Evolutionary conservation across 2,329 filamentous ascomycete genomes (phyloP).

Genomic region (Setomelanomma holmii): DNA sequence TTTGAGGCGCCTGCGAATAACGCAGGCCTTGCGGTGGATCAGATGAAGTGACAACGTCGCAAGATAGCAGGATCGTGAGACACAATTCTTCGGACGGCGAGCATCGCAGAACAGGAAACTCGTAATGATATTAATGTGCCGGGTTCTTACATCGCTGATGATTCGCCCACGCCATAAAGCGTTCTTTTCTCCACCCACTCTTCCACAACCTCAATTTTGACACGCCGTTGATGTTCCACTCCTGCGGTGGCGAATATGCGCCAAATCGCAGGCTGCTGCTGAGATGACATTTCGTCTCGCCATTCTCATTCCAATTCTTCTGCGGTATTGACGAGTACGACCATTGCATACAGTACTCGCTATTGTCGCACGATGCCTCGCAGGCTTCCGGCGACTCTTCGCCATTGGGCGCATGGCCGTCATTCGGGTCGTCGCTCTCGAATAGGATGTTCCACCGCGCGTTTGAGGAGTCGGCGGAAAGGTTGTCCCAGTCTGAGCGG

Average conservation of each 20-base stretch:
- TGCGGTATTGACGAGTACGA: constrained; percentile 37
- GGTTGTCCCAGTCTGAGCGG: constrained; percentile 44
- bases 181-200: constrained; percentile 42
- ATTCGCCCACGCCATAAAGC: constrained; percentile 35
- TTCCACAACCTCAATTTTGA: constrained; percentile 24
- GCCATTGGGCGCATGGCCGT: constrained; percentile 21
- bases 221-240: constrained; percentile 18
- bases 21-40: too few relatives aligned
- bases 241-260: constrained; percentile 15
- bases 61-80: too few relatives aligned
- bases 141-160: constrained; percentile 36
- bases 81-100: too few relatives aligned
- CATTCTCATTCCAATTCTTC: constrained; percentile 42
- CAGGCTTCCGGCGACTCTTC: constrained; percentile 40
- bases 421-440: constrained; percentile 22
- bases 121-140: constrained; percentile 1
- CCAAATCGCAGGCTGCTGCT: constrained; percentile 42
- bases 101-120: neutral
- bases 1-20: too few relatives aligned
- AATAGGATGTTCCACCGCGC: constrained; percentile 45
- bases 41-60: too few relatives aligned
- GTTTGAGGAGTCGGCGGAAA: constrained; percentile 37
- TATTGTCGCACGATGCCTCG: constrained; percentile 32
- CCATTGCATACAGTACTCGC: constrained; percentile 42
- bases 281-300: constrained; percentile 41